These are phyloP conservation scores for Dioscorea zingiberensis DNA, from an alignment of 106 monocot genomes.

Conservation along the genomic window DNA sequence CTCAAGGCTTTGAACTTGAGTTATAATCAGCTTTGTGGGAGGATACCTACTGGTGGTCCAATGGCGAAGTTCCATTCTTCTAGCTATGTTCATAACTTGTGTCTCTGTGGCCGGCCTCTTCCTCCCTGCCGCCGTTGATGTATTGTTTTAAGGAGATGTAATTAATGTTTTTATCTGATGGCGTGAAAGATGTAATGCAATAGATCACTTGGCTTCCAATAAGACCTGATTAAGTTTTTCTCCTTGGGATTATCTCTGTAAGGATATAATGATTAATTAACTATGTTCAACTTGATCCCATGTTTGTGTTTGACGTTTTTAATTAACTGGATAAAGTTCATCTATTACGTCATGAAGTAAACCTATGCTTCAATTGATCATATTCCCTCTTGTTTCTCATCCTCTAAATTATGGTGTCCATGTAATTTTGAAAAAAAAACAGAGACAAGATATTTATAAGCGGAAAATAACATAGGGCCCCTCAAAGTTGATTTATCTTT, in stretches of 20 bases:
- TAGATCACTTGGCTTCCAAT: not conserved
- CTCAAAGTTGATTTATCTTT: too few relatives aligned
- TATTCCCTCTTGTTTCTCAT: too few relatives aligned
- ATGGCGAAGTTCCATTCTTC: not conserved
- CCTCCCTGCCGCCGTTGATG: not conserved
- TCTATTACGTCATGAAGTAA: too few relatives aligned
- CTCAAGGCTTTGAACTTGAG: slow-evolving; percentile 14
- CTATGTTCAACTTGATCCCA: too few relatives aligned
- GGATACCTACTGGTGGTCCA: slow-evolving; percentile 2
- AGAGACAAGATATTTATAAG: too few relatives aligned
- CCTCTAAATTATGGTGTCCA: too few relatives aligned
- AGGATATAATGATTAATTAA: not conserved
- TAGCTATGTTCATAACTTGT: slow-evolving; percentile 3
- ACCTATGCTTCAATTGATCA: too few relatives aligned
- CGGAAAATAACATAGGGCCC: too few relatives aligned
- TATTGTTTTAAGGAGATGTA: not conserved
- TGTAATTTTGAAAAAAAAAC: too few relatives aligned
- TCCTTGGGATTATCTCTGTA: not conserved
- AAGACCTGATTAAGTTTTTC: not conserved
- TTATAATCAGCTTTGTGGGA: slow-evolving; percentile 11
- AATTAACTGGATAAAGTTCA: too few relatives aligned
- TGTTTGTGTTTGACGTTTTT: too few relatives aligned
- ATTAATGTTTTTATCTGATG: not conserved
- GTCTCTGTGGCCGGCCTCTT: slow-evolving; percentile 10
- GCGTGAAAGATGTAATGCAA: not conserved